Conservation (phyloP, 169 alveolate species). For the Plasmodium ovale region DNA sequence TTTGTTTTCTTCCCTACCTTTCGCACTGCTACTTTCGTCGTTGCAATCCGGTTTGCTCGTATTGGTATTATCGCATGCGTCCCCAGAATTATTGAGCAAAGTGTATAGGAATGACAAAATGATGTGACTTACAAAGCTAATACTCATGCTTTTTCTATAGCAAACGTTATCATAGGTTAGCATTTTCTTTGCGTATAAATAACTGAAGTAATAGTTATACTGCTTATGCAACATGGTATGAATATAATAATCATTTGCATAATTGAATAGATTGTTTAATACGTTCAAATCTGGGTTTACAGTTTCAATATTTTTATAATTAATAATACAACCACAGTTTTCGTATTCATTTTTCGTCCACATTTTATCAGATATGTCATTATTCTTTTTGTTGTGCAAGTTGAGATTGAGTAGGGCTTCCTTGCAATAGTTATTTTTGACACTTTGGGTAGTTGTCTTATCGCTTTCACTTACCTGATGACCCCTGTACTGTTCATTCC, state of each 20-base stretch:
- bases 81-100: conserved; percentile 43
- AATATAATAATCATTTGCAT: conserved; percentile 75
- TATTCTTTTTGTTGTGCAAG: conserved; percentile 42
- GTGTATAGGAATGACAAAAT: conserved; percentile 74
- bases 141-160: conserved; percentile 76
- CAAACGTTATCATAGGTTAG: conserved; percentile 73
- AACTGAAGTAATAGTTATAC: conserved; percentile 74
- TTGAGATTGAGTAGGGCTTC: conserved; percentile 58
- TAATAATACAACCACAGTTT: conserved; percentile 73
- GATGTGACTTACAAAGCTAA: conserved; percentile 74
- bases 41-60: not conserved
- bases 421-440: conserved; percentile 50
- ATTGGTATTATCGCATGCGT: not conserved
- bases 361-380: conserved; percentile 14
- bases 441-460: not conserved
- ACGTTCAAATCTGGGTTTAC: conserved; percentile 20
- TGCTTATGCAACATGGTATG: conserved; percentile 75
- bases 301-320: conserved; percentile 68
- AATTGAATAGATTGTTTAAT: conserved; percentile 57
- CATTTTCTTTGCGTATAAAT: conserved; percentile 73
- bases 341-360: conserved; percentile 33
- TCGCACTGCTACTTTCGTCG: not conserved
- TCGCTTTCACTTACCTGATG: not conserved
- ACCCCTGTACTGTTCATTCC: not conserved
- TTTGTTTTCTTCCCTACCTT: not conserved